phyloP scores from a whole-genome alignment of 352 stramenopile species.

The Globisporangium iwayamae region DNA sequence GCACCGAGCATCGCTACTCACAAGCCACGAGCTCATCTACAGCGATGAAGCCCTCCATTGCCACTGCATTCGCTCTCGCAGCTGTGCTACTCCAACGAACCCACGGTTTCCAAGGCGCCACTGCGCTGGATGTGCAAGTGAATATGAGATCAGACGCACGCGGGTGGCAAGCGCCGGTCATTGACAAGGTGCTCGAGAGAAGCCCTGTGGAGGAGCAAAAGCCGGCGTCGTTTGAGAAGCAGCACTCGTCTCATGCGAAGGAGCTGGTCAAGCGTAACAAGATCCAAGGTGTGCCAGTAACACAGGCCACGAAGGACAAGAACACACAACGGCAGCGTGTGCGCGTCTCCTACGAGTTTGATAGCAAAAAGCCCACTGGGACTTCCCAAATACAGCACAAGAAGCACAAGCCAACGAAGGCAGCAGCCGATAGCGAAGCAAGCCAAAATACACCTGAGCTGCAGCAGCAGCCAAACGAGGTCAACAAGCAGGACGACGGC shows the following conservation, averaged over 20 bases:
- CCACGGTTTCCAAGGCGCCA: background rate
- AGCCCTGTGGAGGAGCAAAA: background rate
- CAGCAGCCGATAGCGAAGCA: background rate
- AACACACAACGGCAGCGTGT: background rate
- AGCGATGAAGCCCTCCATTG: background rate
- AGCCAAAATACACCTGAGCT: background rate
- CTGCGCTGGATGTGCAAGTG: background rate
- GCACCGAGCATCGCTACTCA: background rate
- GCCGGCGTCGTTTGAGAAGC: background rate
- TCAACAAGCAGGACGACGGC: background rate
- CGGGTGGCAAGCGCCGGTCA: conserved; percentile 9
- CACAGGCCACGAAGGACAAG: background rate
- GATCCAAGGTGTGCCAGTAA: background rate
- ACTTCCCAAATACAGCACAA: background rate
- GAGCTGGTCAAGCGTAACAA: background rate
- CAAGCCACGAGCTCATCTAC: background rate
- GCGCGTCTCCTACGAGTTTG: background rate
- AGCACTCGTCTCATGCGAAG: background rate
- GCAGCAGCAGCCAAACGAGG: background rate
- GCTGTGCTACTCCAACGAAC: background rate
- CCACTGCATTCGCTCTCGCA: background rate
- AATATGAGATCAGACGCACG: background rate
- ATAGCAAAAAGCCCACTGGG: background rate
- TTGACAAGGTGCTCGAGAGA: conserved; percentile 7
- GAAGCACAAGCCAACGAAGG: background rate